A percentile compares a stretch with the other conserved stretches of the same genome.
Conservation (phyloP, 345 rosid species). For the Eucalyptus curtisii region DNA sequence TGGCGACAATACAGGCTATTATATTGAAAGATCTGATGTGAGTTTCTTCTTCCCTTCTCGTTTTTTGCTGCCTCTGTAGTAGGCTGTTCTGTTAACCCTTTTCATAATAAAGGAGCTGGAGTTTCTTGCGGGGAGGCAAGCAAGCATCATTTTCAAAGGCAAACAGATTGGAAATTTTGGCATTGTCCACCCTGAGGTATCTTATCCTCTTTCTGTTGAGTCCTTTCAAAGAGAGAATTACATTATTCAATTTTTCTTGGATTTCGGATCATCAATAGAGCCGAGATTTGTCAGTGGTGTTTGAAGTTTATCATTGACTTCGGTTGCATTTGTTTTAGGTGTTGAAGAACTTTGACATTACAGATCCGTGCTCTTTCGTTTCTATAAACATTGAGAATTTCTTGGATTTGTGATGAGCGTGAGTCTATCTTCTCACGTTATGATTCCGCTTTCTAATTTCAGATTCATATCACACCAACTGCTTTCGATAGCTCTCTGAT, state of each 20-base stretch:
- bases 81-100: background rate
- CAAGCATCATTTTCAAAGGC: constrained; percentile 68
- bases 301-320: background rate
- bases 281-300: background rate
- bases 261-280: background rate
- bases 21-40: constrained; percentile 52
- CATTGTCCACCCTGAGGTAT: constrained; percentile 85
- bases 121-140: constrained; percentile 76
- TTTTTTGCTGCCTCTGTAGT: background rate
- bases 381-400: constrained; percentile 47
- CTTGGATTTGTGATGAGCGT: background rate
- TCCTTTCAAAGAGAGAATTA: background rate
- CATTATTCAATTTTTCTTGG: background rate
- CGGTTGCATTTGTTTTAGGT: constrained; percentile 21
- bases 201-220: background rate
- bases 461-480: background rate
- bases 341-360: constrained; percentile 61
- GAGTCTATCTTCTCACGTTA: background rate
- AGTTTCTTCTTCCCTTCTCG: constrained; percentile 5
- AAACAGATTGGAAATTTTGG: constrained; percentile 66
- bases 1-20: constrained; percentile 48
- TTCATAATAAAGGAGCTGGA: constrained; percentile 53
- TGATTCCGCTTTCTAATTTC: background rate
- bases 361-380: constrained; percentile 74
- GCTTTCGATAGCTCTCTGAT: background rate